Percentiles rank a stretch among this genome's conserved stretches.
Evolutionary conservation across 768 basidiomycete genomes (phyloP).

Genomic region (Dendrothele bispora): DNA sequence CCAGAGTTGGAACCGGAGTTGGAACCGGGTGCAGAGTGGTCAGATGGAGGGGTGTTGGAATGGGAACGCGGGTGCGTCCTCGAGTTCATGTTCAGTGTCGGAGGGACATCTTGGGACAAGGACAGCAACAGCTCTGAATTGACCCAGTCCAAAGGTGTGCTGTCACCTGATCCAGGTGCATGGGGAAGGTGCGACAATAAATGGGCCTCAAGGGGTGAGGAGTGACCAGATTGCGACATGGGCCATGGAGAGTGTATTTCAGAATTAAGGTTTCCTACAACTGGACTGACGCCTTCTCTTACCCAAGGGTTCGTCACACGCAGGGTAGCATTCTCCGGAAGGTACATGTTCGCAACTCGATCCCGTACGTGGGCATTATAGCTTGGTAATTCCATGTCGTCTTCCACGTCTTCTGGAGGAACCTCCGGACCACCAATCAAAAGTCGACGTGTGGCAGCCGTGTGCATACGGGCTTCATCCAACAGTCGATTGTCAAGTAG

Average conservation of each 20-base stretch:
- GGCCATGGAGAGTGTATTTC: constrained; percentile 16
- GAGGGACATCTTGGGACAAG: constrained; percentile 40
- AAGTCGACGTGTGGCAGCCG: constrained; percentile 74
- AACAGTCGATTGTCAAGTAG: constrained; percentile 75
- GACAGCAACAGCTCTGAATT: constrained; percentile 80
- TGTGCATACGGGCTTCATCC: constrained; percentile 71
- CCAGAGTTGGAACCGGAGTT: constrained; percentile 20
- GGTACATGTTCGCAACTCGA: constrained; percentile 77
- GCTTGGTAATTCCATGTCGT: constrained; percentile 78
- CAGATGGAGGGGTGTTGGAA: constrained; percentile 5
- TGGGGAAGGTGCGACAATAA: constrained; percentile 44
- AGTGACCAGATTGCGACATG: constrained; percentile 30
- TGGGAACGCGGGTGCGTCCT: neutral
- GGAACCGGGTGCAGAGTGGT: constrained; percentile 22
- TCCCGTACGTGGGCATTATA: constrained; percentile 90
- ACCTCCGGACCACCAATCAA: constrained; percentile 47
- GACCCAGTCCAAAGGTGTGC: constrained; percentile 69
- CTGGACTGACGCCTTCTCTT: constrained; percentile 37
- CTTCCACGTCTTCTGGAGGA: constrained; percentile 47
- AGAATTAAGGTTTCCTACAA: constrained; percentile 15
- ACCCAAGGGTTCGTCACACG: constrained; percentile 69
- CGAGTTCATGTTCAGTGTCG: constrained; percentile 23
- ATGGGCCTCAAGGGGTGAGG: constrained; percentile 40
- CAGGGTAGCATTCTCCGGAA: constrained; percentile 62
- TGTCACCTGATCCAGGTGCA: constrained; percentile 41